These are phyloP conservation scores for Fusarium transvaalense DNA, from an alignment of 2,329 filamentous ascomycete species.

Conservation along the genomic window DNA sequence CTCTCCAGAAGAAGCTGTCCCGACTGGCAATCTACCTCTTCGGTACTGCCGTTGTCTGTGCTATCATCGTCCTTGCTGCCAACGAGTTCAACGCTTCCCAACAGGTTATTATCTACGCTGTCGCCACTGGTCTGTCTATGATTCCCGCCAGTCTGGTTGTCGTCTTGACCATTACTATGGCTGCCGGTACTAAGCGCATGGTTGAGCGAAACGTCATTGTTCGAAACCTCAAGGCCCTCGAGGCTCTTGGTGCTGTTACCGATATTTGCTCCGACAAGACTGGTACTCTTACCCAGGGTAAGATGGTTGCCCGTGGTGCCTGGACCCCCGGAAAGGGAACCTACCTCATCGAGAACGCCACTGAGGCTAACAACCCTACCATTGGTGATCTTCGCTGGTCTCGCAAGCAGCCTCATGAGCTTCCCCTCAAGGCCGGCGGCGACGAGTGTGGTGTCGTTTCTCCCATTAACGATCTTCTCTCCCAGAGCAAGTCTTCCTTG, in stretches of 20 bases:
- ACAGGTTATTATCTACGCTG: conserved; percentile 71
- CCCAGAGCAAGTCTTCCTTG: conserved; percentile 58
- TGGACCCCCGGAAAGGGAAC: conserved; percentile 70
- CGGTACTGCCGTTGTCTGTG: conserved; percentile 74
- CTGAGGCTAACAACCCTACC: conserved; percentile 69
- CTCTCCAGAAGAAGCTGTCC: conserved; percentile 76
- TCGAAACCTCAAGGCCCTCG: conserved; percentile 63
- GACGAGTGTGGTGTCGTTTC: conserved; percentile 45
- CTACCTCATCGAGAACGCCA: conserved; percentile 67
- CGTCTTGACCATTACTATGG: conserved; percentile 72
- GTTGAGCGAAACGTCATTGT: conserved; percentile 66
- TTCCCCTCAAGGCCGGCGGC: conserved; percentile 54
- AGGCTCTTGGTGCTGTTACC: conserved; percentile 73
- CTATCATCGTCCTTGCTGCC: conserved; percentile 75
- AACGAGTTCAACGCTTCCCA: conserved; percentile 67
- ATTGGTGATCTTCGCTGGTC: conserved; percentile 61
- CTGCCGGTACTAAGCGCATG: conserved; percentile 66
- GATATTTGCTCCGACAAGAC: conserved; percentile 68
- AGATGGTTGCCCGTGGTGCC: conserved; percentile 72
- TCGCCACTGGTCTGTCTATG: conserved; percentile 62
- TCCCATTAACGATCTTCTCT: conserved; percentile 53
- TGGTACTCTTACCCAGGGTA: conserved; percentile 72
- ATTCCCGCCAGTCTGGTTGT: conserved; percentile 63
- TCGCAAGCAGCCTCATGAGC: conserved; percentile 53
- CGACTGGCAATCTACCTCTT: conserved; percentile 76